phyloP scores from a whole-genome alignment of 2,329 filamentous ascomycete species.

The Cordyceps pruinosa region DNA sequence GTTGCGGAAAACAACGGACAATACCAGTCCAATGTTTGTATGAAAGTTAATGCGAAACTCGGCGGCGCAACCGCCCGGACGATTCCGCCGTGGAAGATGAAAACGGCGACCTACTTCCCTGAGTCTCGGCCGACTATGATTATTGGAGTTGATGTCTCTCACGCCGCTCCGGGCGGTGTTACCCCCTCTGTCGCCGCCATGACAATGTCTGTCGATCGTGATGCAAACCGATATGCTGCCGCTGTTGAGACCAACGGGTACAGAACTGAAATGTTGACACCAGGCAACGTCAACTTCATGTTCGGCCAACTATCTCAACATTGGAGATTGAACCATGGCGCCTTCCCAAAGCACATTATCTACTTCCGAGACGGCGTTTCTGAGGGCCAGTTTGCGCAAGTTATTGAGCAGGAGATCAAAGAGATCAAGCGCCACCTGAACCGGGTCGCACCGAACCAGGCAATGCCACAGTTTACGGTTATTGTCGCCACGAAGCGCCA shows the following conservation, averaged over 20 bases:
- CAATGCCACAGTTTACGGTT: constrained; percentile 67
- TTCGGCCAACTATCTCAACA: constrained; percentile 55
- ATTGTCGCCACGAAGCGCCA: constrained; percentile 90
- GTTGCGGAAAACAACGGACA: constrained; percentile 66
- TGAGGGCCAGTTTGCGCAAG: constrained; percentile 75
- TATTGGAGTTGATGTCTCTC: constrained; percentile 87
- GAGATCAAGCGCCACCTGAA: constrained; percentile 59
- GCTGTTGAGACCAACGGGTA: constrained; percentile 76
- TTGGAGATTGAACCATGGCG: constrained; percentile 55
- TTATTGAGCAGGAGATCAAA: constrained; percentile 70
- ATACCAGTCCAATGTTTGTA: constrained; percentile 87
- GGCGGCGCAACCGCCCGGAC: constrained; percentile 66
- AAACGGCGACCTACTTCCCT: constrained; percentile 28
- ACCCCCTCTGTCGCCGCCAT: constrained; percentile 78
- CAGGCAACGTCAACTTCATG: constrained; percentile 57
- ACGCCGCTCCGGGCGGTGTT: constrained; percentile 61
- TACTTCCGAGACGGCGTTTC: constrained; percentile 92
- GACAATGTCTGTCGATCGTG: constrained; percentile 69
- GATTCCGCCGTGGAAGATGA: constrained; percentile 25
- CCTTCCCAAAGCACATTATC: constrained; percentile 63
- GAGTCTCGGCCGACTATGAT: constrained; percentile 61
- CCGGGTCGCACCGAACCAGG: constrained; percentile 25
- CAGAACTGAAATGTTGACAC: constrained; percentile 70
- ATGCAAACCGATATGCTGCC: constrained; percentile 70
- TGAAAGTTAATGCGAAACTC: constrained; percentile 97